Evolutionary conservation across 768 basidiomycete species (phyloP), one percentile per base, ranked within the genome.

Genomic region (Pleurotus salmoneostramineus): DNA sequence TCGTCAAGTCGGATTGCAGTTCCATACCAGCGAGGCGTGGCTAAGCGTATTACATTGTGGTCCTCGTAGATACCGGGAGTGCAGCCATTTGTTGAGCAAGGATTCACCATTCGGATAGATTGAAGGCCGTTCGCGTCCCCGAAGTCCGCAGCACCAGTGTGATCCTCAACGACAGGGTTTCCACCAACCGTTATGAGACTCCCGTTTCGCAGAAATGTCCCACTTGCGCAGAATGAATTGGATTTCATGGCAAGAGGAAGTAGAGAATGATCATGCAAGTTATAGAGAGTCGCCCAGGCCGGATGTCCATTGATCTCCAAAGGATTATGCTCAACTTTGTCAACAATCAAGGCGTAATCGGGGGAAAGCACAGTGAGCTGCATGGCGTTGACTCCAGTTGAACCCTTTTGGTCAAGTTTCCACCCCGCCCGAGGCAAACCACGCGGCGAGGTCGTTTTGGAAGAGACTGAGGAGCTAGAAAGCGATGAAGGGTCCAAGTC

Each of bases 311-410:
- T 70, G 66, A 91, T 75, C 0, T 82, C 81, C 50, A 91, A 72
- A 34, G 90, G 91, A 65, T 93, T 93, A 69, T 92, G 89, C 67
- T 91, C 90, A 27, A 91, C 90, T 70, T 93, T 93, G 79, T 93
- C 91, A 40, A 93, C 67, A 50, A 93, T 77, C 61, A 92, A 69
- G 12, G 83, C 89, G 62, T 89, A 88, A 6, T 80, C 82, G 12
- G 80, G 65, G 3, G 90, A 92, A 61, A 92, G 76, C 58, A 92
- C 71, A 5, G 76, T 74, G 58, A 92, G 67, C 67, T 92, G 89
- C 89, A 91, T 91, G 2, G 90, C 91, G 58, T 83, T 74, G 10
- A 92, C 87, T 12, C 91, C 91, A 11, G 88, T 91, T 14, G 81
- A 77, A 11, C 91, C 91, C 52, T 79, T 75, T 68, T 89, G 85